Conservation (phyloP, 177 flowering plant genomes). For the Vitis hybrid region DNA sequence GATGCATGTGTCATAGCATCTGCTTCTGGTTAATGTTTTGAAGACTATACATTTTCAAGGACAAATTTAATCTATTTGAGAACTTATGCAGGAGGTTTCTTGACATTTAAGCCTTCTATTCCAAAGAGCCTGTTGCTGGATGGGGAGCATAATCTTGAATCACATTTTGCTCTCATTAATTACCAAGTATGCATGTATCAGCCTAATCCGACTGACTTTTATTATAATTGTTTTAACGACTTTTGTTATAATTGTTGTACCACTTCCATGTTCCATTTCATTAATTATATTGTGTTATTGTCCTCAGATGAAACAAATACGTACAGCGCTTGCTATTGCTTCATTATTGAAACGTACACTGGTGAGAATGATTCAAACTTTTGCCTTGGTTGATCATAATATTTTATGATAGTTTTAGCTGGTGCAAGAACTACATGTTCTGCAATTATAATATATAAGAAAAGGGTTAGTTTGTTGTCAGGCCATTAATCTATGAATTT, state of each 20-base stretch:
- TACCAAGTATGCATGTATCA: slow-evolving; percentile 60
- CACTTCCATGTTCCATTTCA: slow-evolving; percentile 4
- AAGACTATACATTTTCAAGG: too few species aligned
- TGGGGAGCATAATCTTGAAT: slow-evolving; percentile 69
- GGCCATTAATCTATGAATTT: background rate
- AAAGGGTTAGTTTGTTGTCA: background rate
- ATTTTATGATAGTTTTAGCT: background rate
- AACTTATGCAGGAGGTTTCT: slow-evolving; percentile 82
- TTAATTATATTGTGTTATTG: slow-evolving; percentile 4
- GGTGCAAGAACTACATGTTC: background rate
- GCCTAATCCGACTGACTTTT: slow-evolving; percentile 5
- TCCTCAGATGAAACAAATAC: slow-evolving; percentile 87
- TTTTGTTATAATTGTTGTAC: slow-evolving; percentile 3
- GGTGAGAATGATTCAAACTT: slow-evolving; percentile 48
- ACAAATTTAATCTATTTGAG: slow-evolving; percentile 6
- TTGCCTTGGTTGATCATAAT: background rate
- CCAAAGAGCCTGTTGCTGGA: slow-evolving; percentile 84
- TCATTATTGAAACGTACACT: slow-evolving; percentile 79
- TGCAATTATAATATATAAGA: background rate
- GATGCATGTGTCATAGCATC: too few species aligned
- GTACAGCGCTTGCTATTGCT: slow-evolving; percentile 90
- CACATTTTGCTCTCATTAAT: slow-evolving; percentile 88
- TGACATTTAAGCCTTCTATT: slow-evolving; percentile 84
- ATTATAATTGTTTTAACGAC: background rate
- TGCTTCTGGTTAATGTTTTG: too few species aligned